Evolutionary conservation across 169 alveolate genomes (phyloP).

Genomic region (Fabrea salina): DNA sequence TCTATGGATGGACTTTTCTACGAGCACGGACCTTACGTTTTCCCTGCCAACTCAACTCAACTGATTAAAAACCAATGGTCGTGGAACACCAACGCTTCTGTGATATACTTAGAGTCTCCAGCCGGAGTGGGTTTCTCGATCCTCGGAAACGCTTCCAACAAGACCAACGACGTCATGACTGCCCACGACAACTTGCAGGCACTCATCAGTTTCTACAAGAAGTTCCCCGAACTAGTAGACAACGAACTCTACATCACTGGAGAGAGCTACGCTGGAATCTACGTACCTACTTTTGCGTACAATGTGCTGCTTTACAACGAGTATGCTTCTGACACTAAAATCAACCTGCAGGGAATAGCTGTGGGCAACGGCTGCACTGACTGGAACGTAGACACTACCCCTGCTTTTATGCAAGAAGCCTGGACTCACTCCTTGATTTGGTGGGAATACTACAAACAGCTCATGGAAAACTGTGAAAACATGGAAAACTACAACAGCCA

Average conservation of each 20-base stretch:
- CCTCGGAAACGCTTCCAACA: constrained; percentile 14
- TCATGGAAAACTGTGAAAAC: constrained; percentile 37
- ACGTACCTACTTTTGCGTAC: constrained; percentile 63
- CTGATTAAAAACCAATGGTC: constrained; percentile 57
- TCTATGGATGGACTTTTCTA: constrained; percentile 72
- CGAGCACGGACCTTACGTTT: constrained; percentile 80
- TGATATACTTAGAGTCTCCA: constrained; percentile 85
- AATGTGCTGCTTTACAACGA: constrained; percentile 21
- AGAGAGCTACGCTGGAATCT: constrained; percentile 86
- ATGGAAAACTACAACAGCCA: constrained; percentile 26
- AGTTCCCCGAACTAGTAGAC: constrained; percentile 48
- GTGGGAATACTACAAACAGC: constrained; percentile 5
- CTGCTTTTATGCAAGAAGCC: constrained; percentile 50
- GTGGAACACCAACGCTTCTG: constrained; percentile 75
- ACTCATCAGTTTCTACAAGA: constrained; percentile 47
- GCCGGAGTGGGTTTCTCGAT: constrained; percentile 85
- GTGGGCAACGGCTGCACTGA: constrained; percentile 60
- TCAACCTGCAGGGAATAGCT: constrained; percentile 61
- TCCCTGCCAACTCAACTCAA: constrained; percentile 24
- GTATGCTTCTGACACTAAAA: constrained; percentile 1
- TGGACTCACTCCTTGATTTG: constrained; percentile 50
- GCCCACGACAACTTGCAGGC: constrained; percentile 60
- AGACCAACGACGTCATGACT: constrained; percentile 39
- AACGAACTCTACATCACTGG: constrained; percentile 80
- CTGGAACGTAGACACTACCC: constrained; percentile 49